Evolutionary conservation across 2,329 filamentous ascomycete genomes (phyloP).

Genomic region (Aspergillus tamarii): DNA sequence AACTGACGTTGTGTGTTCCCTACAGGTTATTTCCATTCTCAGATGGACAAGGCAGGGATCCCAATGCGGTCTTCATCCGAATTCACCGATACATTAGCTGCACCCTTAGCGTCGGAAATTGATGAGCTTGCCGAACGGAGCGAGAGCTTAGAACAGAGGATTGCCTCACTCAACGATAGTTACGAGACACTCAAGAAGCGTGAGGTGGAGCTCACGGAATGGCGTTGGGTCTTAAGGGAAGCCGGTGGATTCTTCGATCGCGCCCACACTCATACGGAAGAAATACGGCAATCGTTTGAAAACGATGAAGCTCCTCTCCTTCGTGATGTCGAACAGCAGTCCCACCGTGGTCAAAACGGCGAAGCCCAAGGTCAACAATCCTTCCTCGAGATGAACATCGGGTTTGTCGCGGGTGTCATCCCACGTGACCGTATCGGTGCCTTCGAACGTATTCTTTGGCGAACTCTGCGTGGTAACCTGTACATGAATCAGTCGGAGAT

Average conservation of each 20-base stretch:
- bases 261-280: constrained; percentile 93
- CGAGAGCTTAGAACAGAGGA: constrained; percentile 87
- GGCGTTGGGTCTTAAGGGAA: constrained; percentile 96
- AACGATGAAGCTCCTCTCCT: constrained; percentile 92
- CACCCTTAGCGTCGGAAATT: constrained; percentile 90
- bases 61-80: constrained; percentile 87
- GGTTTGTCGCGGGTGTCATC: constrained; percentile 96
- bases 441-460: constrained; percentile 97
- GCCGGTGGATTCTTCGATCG: constrained; percentile 97
- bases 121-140: constrained; percentile 92
- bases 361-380: constrained; percentile 72
- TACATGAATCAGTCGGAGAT: constrained; percentile 99
- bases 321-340: constrained; percentile 86
- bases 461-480: constrained; percentile 92
- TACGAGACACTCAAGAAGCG: constrained; percentile 98
- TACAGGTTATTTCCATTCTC: constrained; percentile 84
- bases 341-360: constrained; percentile 61
- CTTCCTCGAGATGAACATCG: constrained; percentile 98
- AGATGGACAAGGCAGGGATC: constrained; percentile 93
- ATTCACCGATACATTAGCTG: constrained; percentile 81
- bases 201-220: constrained; percentile 94
- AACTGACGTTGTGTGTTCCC: constrained; percentile 1
- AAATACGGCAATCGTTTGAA: constrained; percentile 85
- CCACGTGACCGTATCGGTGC: constrained; percentile 87
- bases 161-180: constrained; percentile 92